Evolutionary conservation across 2,329 filamentous ascomycete genomes (phyloP).

Genomic region (Exophiala dermatitidis): DNA sequence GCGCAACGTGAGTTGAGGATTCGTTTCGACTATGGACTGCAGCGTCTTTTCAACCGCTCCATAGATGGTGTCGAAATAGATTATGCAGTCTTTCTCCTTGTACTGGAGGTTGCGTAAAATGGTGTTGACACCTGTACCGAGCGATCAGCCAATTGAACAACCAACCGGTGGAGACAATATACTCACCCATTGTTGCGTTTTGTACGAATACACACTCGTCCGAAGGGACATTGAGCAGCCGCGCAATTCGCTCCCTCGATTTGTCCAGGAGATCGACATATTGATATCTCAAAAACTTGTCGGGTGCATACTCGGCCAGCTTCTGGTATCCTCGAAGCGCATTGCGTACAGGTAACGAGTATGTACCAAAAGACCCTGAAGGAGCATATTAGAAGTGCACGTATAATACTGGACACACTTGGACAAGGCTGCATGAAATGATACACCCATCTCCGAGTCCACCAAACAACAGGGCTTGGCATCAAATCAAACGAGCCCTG

Average conservation of each 20-base stretch:
- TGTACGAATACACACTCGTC: constrained; percentile 67
- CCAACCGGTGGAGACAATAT: neutral
- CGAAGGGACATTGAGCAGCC: constrained; percentile 57
- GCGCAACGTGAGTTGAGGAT: constrained; percentile 38
- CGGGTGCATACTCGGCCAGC: constrained; percentile 59
- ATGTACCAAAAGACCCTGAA: constrained; percentile 67
- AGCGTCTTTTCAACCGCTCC: constrained; percentile 68
- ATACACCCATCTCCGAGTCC: no score
- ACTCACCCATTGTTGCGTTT: constrained; percentile 63
- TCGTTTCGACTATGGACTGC: constrained; percentile 64
- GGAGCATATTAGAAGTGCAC: neutral
- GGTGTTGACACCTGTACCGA: constrained; percentile 56
- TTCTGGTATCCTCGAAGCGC: constrained; percentile 60
- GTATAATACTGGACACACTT: no score
- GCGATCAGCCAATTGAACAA: neutral
- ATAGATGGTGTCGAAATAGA: constrained; percentile 66
- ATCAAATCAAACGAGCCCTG: neutral
- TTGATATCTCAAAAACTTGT: constrained; percentile 67
- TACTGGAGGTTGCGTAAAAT: constrained; percentile 70
- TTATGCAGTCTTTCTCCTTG: constrained; percentile 59
- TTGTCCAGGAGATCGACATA: constrained; percentile 57
- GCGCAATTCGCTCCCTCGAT: constrained; percentile 57
- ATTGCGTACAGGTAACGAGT: constrained; percentile 56
- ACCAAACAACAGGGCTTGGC: neutral
- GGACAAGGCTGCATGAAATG: no score